Evolutionary conservation across 2,329 filamentous ascomycete genomes (phyloP).

Genomic region (Colletotrichum neosansevieriae): DNA sequence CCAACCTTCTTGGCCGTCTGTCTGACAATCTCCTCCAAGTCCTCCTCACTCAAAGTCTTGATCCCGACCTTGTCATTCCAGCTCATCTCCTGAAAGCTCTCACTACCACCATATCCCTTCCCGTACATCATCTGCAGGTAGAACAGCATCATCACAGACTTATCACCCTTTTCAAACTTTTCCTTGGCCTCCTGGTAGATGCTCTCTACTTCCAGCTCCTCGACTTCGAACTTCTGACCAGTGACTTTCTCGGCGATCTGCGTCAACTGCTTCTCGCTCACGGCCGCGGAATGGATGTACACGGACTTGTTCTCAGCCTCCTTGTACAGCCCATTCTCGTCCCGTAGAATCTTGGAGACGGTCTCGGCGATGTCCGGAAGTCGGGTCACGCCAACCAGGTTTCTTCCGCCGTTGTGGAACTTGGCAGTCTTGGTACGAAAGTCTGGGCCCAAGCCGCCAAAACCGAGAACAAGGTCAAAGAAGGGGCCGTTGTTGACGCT

Average conservation of each 20-base stretch:
- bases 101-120: constrained; percentile 25
- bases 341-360: constrained; percentile 57
- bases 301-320: constrained; percentile 66
- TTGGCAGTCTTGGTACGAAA: constrained; percentile 47
- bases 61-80: constrained; percentile 20
- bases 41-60: neutral
- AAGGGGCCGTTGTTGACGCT: constrained; percentile 57
- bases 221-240: neutral
- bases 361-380: constrained; percentile 60
- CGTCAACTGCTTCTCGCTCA: constrained; percentile 64
- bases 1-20: neutral
- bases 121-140: constrained; percentile 34
- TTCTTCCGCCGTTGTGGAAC: constrained; percentile 63
- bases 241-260: constrained; percentile 43
- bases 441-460: constrained; percentile 37
- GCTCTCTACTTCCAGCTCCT: constrained; percentile 7
- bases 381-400: constrained; percentile 59
- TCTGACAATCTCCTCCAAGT: neutral
- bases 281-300: constrained; percentile 62
- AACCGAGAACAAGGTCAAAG: constrained; percentile 44
- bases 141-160: constrained; percentile 11
- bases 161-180: neutral
- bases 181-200: constrained; percentile 15
- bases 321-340: constrained; percentile 49
- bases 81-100: constrained; percentile 32